These are phyloP conservation scores for Aspergillus unguis DNA, from an alignment of 2,329 filamentous ascomycete genomes.

Conservation along the genomic window DNA sequence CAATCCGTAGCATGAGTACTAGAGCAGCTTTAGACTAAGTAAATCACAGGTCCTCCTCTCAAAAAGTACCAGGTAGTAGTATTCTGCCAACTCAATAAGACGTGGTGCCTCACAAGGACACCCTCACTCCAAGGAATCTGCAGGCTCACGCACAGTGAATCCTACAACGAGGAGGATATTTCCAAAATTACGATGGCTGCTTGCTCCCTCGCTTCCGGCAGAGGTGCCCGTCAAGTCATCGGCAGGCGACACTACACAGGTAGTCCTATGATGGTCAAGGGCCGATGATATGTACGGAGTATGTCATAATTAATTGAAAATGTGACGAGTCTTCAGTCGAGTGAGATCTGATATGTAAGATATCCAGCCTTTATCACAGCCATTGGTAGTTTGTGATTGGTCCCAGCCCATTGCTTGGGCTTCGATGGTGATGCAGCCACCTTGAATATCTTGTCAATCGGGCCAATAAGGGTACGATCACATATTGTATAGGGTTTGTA, in stretches of 20 bases:
- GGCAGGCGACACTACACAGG: no score
- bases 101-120: slow-evolving; percentile 20
- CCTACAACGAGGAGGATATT: no score
- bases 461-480: slow-evolving; percentile 7
- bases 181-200: no score
- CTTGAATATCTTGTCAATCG: slow-evolving; percentile 2
- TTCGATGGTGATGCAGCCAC: background rate
- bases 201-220: no score
- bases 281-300: no score
- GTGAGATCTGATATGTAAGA: background rate
- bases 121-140: slow-evolving; percentile 3
- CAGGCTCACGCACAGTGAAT: background rate
- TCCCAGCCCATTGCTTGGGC: no score
- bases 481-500: background rate
- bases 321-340: background rate
- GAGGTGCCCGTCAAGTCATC: no score
- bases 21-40: background rate
- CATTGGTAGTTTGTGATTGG: background rate
- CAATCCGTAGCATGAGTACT: background rate
- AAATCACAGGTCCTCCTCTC: background rate
- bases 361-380: background rate
- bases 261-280: no score
- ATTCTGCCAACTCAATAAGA: slow-evolving; percentile 17
- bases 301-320: no score
- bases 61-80: background rate